Conservation (phyloP, 2,329 filamentous ascomycete species). For the Lachnellula subtilissima region DNA sequence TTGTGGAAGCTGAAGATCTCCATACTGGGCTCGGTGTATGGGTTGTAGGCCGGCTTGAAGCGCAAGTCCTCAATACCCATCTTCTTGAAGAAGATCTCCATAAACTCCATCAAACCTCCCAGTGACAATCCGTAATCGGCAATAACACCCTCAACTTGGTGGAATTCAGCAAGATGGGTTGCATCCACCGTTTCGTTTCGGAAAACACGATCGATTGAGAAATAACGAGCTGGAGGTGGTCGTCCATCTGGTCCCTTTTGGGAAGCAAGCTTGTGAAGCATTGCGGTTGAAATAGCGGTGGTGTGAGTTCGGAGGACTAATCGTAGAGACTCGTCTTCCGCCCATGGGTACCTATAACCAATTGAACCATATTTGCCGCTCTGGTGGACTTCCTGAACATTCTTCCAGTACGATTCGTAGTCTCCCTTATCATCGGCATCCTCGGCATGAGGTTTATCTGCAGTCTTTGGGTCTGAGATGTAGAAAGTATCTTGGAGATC, state of each 20-base stretch:
- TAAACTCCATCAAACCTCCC: conserved; percentile 88
- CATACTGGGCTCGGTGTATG: conserved; percentile 93
- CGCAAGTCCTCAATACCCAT: conserved; percentile 85
- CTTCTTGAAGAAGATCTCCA: conserved; percentile 92
- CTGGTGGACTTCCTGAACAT: conserved; percentile 82
- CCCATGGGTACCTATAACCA: conserved; percentile 94
- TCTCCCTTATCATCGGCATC: conserved; percentile 55
- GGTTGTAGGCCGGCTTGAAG: conserved; percentile 97
- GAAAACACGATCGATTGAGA: conserved; percentile 98
- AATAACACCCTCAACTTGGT: conserved; percentile 98
- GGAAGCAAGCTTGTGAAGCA: conserved; percentile 83
- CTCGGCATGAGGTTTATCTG: conserved; percentile 61
- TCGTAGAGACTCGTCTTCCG: conserved; percentile 75
- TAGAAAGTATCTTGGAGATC: conserved; percentile 99
- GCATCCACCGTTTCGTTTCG: conserved; percentile 96
- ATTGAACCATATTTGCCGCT: conserved; percentile 90
- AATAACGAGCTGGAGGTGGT: conserved; percentile 76
- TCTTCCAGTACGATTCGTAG: conserved; percentile 83
- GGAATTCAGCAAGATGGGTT: conserved; percentile 95
- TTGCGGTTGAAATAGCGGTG: conserved; percentile 83
- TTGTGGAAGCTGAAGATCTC: conserved; percentile 96
- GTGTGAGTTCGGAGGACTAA: conserved; percentile 95
- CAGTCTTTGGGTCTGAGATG: conserved; percentile 79
- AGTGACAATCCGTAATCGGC: conserved; percentile 92
- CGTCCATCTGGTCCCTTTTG: conserved; percentile 68